These are phyloP conservation scores for Kuraishia ogatae DNA, from an alignment of 805 yeast genomes.

Conservation along the genomic window DNA sequence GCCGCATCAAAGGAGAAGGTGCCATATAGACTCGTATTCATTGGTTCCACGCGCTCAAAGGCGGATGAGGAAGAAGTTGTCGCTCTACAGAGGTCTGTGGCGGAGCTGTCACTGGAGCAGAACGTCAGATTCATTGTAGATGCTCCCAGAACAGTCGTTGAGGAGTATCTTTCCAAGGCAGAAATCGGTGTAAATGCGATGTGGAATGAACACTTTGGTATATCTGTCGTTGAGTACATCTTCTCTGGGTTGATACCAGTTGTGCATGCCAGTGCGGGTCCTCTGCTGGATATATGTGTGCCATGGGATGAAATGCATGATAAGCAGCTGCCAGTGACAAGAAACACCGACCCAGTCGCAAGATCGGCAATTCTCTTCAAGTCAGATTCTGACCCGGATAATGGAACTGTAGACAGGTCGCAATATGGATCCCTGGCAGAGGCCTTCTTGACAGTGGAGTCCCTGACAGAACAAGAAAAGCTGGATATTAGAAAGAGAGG, in stretches of 20 bases:
- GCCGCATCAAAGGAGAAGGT: conserved; percentile 7
- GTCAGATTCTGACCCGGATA: conserved; percentile 59
- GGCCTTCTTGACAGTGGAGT: conserved; percentile 27
- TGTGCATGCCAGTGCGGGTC: conserved; percentile 95
- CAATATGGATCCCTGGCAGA: conserved; percentile 38
- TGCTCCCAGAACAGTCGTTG: conserved; percentile 59
- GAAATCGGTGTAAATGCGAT: conserved; percentile 85
- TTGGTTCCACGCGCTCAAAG: conserved; percentile 77
- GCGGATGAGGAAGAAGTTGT: conserved; percentile 56
- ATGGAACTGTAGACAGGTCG: conserved; percentile 9
- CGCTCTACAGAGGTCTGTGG: conserved; percentile 34
- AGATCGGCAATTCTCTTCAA: conserved; percentile 49
- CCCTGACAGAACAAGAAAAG: conserved; percentile 6
- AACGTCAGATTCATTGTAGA: conserved; percentile 54
- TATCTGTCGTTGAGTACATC: conserved; percentile 89
- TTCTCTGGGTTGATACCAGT: conserved; percentile 82
- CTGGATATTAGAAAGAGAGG: conserved; percentile 4
- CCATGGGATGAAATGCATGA: conserved; percentile 31
- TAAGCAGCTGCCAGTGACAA: conserved; percentile 12
- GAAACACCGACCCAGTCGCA: conserved; percentile 7
- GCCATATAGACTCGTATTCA: conserved; percentile 55
- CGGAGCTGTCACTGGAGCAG: conserved; percentile 31
- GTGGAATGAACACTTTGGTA: conserved; percentile 99
- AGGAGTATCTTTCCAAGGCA: conserved; percentile 41
- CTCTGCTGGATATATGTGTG: conserved; percentile 75